phyloP scores from a whole-genome alignment of 2,329 filamentous ascomycete genomes.

The Aspergillus cejpii region DNA sequence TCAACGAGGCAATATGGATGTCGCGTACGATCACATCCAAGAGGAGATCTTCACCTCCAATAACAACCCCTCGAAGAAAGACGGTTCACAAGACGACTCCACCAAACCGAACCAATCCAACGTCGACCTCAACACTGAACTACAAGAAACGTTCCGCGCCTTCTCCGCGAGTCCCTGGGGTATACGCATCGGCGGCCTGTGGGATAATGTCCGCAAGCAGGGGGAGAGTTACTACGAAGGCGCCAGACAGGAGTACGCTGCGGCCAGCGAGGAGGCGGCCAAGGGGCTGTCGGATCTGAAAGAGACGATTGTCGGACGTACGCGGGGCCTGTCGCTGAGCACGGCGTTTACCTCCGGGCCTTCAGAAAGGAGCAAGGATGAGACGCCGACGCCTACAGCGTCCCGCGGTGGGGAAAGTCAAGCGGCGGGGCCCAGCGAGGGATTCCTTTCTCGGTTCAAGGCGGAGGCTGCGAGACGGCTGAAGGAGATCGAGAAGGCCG shows the following conservation, averaged over 20 bases:
- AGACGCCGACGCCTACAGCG: slow-evolving; percentile 25
- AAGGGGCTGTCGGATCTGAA: slow-evolving; percentile 69
- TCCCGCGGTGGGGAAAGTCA: slow-evolving; percentile 15
- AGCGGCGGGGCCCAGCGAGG: slow-evolving; percentile 40
- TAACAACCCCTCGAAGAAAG: slow-evolving; percentile 42
- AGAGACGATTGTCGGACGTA: slow-evolving; percentile 62
- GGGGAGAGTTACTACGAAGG: slow-evolving; percentile 84
- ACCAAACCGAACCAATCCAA: slow-evolving; percentile 30
- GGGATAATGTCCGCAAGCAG: slow-evolving; percentile 90
- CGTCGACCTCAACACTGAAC: slow-evolving; percentile 68
- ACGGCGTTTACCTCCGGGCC: slow-evolving; percentile 22
- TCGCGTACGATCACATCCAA: slow-evolving; percentile 94
- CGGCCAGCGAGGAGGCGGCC: slow-evolving; percentile 71
- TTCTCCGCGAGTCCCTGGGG: slow-evolving; percentile 92
- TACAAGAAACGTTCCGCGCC: slow-evolving; percentile 92
- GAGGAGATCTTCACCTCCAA: slow-evolving; percentile 64
- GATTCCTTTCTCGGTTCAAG: slow-evolving; percentile 69
- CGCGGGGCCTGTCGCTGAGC: slow-evolving; percentile 64
- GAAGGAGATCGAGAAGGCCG: slow-evolving; percentile 82
- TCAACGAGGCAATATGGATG: slow-evolving; percentile 60
- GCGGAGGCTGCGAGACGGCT: slow-evolving; percentile 73
- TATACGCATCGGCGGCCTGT: slow-evolving; percentile 75
- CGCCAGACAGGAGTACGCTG: slow-evolving; percentile 70
- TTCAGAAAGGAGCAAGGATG: slow-evolving; percentile 24
- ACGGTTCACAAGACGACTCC: slow-evolving; percentile 43